Evolutionary conservation across 2,329 filamentous ascomycete genomes (phyloP), one percentile per base, ranked within the genome.

Genomic region (Fusarium newnesense): DNA sequence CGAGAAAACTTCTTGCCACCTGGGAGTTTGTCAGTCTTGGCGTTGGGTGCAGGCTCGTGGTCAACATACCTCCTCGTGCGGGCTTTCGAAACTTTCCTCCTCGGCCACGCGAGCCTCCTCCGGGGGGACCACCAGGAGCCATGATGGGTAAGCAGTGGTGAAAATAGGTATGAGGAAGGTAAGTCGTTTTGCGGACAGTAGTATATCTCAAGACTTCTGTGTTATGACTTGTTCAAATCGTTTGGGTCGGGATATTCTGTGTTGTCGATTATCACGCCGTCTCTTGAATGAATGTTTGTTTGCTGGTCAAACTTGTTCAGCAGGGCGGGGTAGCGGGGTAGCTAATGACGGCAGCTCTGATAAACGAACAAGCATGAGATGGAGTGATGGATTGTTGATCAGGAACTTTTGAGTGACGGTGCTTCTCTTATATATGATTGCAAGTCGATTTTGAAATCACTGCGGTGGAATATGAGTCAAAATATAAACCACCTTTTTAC

Each of bases 1-100:
- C 94, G 93, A 75, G 95, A 98, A 86, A 97, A 99, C 80, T 97
- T 92, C 85, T 98, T 97, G 80, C 96, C 96, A 72, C 95, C 95
- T 97, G 19, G 13, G 8, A 9, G 3, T 21, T 36, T 54, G 60
- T 64, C 49, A 71, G 47, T 44, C 34, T 9, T 15, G 10, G 40
- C 3, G 10, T 5, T 54, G 21, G 52, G 40, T 28, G 9, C 18
- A 21, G 43, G 40, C 32, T 19, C 34, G 36, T 36, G 28, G 67
- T 42, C 32, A 62, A 79, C 88, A 77, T 85, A 96, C 96, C 95
- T 88, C 96, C 96, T 84, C 96, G 90, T 77, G 94, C 95, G 76
- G 93, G 94, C 87, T 98, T 98, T 86, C 91, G 93, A 83, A 96
- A 97, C 85, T 98, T 98, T 84, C 95, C 94, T 79, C 93, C 95